Base-by-base conservation (phyloP, 2,329 filamentous ascomycete genomes). In the Pseudogymnoascus sp. region DNA sequence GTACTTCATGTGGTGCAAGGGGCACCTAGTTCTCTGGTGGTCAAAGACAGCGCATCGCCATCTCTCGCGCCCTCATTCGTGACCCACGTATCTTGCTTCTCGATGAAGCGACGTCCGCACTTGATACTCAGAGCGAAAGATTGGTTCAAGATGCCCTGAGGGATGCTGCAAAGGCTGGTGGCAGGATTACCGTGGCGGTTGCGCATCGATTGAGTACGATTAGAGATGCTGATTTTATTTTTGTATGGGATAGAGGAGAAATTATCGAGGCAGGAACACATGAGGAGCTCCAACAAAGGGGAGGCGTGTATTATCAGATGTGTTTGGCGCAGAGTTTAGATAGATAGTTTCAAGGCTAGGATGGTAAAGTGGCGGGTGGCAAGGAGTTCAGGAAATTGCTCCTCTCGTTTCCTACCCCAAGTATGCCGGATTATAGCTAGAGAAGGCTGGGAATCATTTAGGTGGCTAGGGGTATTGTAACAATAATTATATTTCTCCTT, bases 151-250 rank as follows among this genome's bases (percentile, higher is more conserved):
- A 56, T 29, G 46, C 46, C 1, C 46, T 56, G 15, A n/a, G 15
- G 46, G 46, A 56, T 29, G 46, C 46, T 26, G 46, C 46, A 29
- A 56, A 33, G 46, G 23, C 21, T 26, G 46, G 46, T 10, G 21
- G 46, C 6, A 56, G 46, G 46, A 56, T 56, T 33, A 56, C 46
- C 15, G 29, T 56, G 23, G 46, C 46, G 7, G 96, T 97, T 70
- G 93, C 93, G 0, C 93, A 97, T 75, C 85, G 93, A 19, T 80
- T 97, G 67, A 90, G 96, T 73, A 97, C 93, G 0, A 96, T 97
- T 75, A 91, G 93, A 35, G 93, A 97, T 73, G 97, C 96, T 72
- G 93, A 97, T 78, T 96, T 95, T 79, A 92, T 97, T 17, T 80
- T 96, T 21, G 91, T 97, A 17, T 80, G 97, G 7, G 93, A 97